Conservation (phyloP, 2,329 filamentous ascomycete species). For the Cytospora mali region DNA sequence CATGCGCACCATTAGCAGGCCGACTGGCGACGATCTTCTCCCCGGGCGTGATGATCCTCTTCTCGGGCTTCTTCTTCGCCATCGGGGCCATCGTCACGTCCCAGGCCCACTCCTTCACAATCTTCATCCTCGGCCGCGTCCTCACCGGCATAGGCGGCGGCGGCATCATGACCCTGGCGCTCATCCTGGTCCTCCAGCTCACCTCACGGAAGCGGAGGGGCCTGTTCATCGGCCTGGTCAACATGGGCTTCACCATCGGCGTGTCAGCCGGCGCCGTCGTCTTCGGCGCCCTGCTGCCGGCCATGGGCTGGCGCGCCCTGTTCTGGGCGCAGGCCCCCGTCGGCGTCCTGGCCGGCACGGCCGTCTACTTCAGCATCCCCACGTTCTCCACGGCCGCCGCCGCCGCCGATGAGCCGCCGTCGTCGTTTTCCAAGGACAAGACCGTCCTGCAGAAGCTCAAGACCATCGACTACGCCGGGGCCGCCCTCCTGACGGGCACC, state of each 20-base stretch:
- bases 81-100: slow-evolving; percentile 68
- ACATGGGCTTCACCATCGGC: slow-evolving; percentile 71
- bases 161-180: slow-evolving; percentile 71
- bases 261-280: slow-evolving; percentile 72
- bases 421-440: slow-evolving; percentile 42
- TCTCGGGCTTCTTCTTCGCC: slow-evolving; percentile 59
- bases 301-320: slow-evolving; percentile 61
- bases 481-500: slow-evolving; percentile 63
- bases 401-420: neutral
- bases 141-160: slow-evolving; percentile 70
- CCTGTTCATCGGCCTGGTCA: slow-evolving; percentile 73
- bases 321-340: slow-evolving; percentile 74
- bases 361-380: slow-evolving; percentile 69
- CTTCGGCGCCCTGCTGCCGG: slow-evolving; percentile 64
- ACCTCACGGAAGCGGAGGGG: slow-evolving; percentile 68
- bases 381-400: slow-evolving; percentile 35
- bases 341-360: slow-evolving; percentile 60
- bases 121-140: slow-evolving; percentile 70
- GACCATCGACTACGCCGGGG: slow-evolving; percentile 75
- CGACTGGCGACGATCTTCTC: slow-evolving; percentile 76
- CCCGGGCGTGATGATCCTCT: slow-evolving; percentile 65
- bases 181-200: slow-evolving; percentile 78
- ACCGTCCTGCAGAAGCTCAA: slow-evolving; percentile 58
- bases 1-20: slow-evolving; percentile 69
- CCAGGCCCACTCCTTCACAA: slow-evolving; percentile 56